Base-by-base conservation (phyloP, 2,329 filamentous ascomycete genomes). In the Endocalyx cinctus region DNA sequence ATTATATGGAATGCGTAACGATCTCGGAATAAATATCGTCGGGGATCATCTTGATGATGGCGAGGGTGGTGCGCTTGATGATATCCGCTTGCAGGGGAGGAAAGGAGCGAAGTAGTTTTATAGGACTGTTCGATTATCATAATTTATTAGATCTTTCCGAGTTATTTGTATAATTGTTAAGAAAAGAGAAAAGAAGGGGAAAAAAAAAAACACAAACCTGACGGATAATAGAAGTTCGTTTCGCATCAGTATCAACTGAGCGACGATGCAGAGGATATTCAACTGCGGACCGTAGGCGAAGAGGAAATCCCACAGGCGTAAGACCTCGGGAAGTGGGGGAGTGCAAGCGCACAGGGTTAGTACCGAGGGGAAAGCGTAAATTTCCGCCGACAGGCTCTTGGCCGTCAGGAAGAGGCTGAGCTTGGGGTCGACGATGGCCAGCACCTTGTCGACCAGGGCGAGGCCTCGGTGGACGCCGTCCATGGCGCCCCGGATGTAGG, bases 281-380 rank as follows among this genome's bases (percentile, higher is more conserved):
- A 98, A 62, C 59, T 98, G 92, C 22, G 88, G 82, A 0, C 92
- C 92, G 48, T 96, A 98, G 0, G 92, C 90, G 54, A 98, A 94
- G 15, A 98, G 64, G 50, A 98, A 98, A 58, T 98, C 92, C 92
- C 92, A 98, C 3, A 98, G 72, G 42, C 85, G 78, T 35, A 98
- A 63, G 1, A 98, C 92, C 62, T 98, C 90, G 0, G 90, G 90
- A 34, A 98, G 63, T 3, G 92, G 92, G 12, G 92, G 92, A 12
- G 92, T 98, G 60, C 92, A 97, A 17, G 92, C 92, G 54, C 88
- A 96, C 31, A 98, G 74, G 0, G 92, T 98, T 43, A 97, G 69
- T 1, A 98, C 92, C 2, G 87, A 94, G 2, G 92, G 87, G 52
- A 98, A 98, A 3, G 90, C 92, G 57, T 97, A 98, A 35, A 98